Evolutionary conservation across 2,329 filamentous ascomycete species (phyloP), one percentile per base, ranked within the genome.

Genomic region (Aureobasidium sp.): DNA sequence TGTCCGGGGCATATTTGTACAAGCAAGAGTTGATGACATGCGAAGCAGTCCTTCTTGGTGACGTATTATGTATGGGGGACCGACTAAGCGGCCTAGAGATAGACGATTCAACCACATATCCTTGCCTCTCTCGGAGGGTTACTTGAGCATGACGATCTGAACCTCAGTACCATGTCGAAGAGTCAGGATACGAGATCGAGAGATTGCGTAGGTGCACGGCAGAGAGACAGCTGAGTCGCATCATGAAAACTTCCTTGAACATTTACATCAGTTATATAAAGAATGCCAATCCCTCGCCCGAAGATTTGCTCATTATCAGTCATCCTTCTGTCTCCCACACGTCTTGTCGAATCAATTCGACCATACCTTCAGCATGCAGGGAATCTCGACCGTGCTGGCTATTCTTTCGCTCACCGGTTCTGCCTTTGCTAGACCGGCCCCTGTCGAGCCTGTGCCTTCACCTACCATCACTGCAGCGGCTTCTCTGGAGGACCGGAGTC

Each of bases 381-480:
- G 20, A 20, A 24, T 46, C 13, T 61, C 56, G 3, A 34, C 34
- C 13, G 44, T 43, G n/a, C 39, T 63, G 15, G 39, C 48, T n/a
- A 34, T 59, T 5, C 44, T 65, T 24, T 57, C 50, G 24, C 52
- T 61, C 10, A 27, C 39, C 17, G 48, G 61, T 46, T 34, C 36
- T 26, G 29, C 46, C 26, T 15, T 65, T 10, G 64, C 61, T 48
- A 47, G 44, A 41, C 63, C 63, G 29, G 63, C 63, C 36, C 63
- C 63, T 32, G 59, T 12, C 15, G 53, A 26, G n/a, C 50, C 61
- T 29, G 61, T 55, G 8, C 61, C 63, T 36, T 37, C 51, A 24
- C 37, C 59, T 15, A 15, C 24, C 2, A n/a, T 15, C 10, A 55
- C 56, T n/a, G 24, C 44, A 15, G 32, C 41, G 34, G n/a, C 64